These are phyloP conservation scores for Fusarium pseudograminearum DNA, from an alignment of 2,329 filamentous ascomycete genomes.

Conservation along the genomic window DNA sequence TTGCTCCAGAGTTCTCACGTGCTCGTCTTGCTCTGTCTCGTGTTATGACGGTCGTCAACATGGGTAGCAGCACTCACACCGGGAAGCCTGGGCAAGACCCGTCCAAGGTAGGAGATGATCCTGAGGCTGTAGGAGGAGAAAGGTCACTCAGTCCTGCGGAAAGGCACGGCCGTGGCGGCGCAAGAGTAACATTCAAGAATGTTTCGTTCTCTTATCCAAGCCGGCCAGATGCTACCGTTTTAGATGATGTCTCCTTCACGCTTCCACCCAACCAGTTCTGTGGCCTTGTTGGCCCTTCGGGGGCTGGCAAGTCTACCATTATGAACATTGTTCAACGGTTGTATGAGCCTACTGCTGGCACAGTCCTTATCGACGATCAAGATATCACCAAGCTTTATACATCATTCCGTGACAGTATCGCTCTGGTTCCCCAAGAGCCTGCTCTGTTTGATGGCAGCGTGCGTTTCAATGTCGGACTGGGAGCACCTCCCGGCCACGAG, in stretches of 20 bases:
- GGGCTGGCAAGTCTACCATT: conserved; percentile 75
- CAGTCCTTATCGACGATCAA: conserved; percentile 57
- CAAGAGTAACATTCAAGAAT: conserved; percentile 66
- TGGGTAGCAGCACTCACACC: conserved; percentile 51
- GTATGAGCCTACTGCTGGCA: conserved; percentile 57
- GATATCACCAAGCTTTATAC: conserved; percentile 57
- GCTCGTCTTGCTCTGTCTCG: conserved; percentile 71
- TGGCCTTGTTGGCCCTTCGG: conserved; percentile 73
- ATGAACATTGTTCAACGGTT: conserved; percentile 66
- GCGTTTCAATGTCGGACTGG: conserved; percentile 66
- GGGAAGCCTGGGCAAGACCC: conserved; percentile 25
- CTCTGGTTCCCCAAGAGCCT: conserved; percentile 68
- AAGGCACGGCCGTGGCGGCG: conserved; percentile 47
- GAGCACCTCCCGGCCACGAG: conserved; percentile 65
- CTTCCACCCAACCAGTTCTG: conserved; percentile 70
- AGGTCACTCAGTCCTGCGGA: conserved; percentile 33
- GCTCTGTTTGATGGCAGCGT: conserved; percentile 69
- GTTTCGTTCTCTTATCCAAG: conserved; percentile 75
- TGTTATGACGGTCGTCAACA: conserved; percentile 64
- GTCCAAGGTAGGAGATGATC: conserved; percentile 48
- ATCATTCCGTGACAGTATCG: conserved; percentile 64
- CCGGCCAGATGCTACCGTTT: conserved; percentile 67
- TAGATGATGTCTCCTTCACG: conserved; percentile 66
- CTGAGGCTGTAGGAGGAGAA: conserved; percentile 54
- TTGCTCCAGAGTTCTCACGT: conserved; percentile 77